A percentile compares a stretch with the other conserved stretches of the same genome.
Conservation (phyloP, 2,329 filamentous ascomycete genomes). For the Colletotrichum trifolii region DNA sequence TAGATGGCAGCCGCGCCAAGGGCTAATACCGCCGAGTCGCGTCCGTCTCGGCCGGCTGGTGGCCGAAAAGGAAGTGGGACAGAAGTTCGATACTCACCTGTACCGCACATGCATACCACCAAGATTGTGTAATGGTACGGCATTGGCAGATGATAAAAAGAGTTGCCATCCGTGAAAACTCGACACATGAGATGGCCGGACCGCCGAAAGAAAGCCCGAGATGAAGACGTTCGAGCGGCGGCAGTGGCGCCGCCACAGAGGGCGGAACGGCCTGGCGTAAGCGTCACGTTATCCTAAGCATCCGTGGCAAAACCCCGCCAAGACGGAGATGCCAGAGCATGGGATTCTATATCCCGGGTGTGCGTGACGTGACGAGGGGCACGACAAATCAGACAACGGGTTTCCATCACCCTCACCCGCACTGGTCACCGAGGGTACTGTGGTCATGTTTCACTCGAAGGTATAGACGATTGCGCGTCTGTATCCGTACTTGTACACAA, state of each 20-base stretch:
- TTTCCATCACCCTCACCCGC: not conserved
- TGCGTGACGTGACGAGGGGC: not conserved
- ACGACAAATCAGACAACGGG: not conserved
- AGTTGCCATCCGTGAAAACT: not conserved
- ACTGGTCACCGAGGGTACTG: not conserved
- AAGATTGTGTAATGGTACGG: not conserved
- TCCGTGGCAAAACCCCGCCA: not conserved
- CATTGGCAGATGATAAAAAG: not conserved
- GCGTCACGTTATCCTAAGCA: no score
- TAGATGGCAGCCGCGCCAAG: no score
- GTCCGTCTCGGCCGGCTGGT: no score
- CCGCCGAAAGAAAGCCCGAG: constrained; percentile 15
- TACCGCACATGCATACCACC: not conserved
- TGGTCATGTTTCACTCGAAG: not conserved
- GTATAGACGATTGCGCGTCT: constrained; percentile 25
- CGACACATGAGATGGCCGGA: not conserved
- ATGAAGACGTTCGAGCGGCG: constrained; percentile 2
- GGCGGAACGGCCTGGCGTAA: not conserved
- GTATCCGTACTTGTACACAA: not conserved
- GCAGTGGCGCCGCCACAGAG: not conserved
- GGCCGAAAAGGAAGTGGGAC: no score
- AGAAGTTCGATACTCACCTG: no score
- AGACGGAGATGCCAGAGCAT: not conserved
- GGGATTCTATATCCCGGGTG: no score
- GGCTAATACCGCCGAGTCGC: no score